Base-by-base conservation (phyloP, 306 rosid genomes). In the Prosopis cineraria region DNA sequence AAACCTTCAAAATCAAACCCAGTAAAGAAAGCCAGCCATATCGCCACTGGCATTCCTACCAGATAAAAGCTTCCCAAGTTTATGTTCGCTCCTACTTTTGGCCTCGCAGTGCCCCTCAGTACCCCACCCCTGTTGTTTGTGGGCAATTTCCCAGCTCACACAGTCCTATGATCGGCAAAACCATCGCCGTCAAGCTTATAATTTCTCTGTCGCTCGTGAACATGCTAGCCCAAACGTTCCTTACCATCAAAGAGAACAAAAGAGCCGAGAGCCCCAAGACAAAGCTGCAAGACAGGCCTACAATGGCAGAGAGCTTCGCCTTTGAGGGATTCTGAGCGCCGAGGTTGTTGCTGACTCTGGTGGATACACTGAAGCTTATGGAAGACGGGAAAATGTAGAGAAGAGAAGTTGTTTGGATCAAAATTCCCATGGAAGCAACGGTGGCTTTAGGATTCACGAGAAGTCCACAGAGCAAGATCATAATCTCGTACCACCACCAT, bases 401-500 rank as follows among this genome's bases (percentile, higher is more conserved):
- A 59, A 96, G 73, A 13, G 99, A 78, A 0, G 99, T 96, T 2
- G 98, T 93, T 72, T 96, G 98, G 65, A 96, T 96, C 44, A 96
- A 62, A 81, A 96, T 86, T 5, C 99, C 99, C 97, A 96, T 93
- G 16, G 99, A 93, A 29, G 99, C 94, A 4, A 96, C 97, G 1
- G 98, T 91, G 59, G 93, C 93, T 82, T 76, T 76, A 4, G 99
- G 98, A 67, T 89, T 88, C 0, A 83, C 0, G 10, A 96, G 41
- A 63, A 96, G 56, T 0, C 99, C 99, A 9, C 98, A 96, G 25
- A 93, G 80, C 73, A 96, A 44, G 34, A 91, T 96, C 94, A 96
- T 93, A 67, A 93, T 91, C 78, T 96, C 98, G 69, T 93, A 93
- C 99, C 99, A 96, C 99, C 99, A 96, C 99, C 99, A 96, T 78